Base-by-base conservation (phyloP, 768 basidiomycete species). In the Fomitopsis pulvina region DNA sequence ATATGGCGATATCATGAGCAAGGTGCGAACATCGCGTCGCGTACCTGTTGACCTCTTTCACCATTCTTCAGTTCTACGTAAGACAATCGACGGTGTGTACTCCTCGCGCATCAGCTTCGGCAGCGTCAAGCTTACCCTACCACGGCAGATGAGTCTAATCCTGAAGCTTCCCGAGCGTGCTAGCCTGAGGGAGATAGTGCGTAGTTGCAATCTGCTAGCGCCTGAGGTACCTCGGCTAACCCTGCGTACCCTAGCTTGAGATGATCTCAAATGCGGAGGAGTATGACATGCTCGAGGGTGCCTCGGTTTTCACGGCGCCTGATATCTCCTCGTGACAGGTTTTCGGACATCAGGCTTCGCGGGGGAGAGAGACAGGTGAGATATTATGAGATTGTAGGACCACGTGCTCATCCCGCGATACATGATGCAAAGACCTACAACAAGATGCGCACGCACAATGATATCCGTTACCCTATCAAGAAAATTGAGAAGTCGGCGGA, bases 1-100 rank as follows among this genome's bases (percentile, higher is more conserved):
- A 48, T 88, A 77, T 55, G 89, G 90, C 0, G 85, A 92, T 51
- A 81, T 89, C 47, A 92, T 91, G 87, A 87, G 83, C 78, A 90
- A 85, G 73, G 90, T 84, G 49, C 29, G 69, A 54, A 51, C 25
- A 34, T 40, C 50, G 40, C 24, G n/a, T 21, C 4, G 39, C 30
- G 11, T 4, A 47, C 2, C 45, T 22, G 18, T 1, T 4, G 32
- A 21, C 21, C 18, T 21, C 6, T 21, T 16, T 44, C 16, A 50
- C 26, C 45, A 18, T 39, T 30, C 52, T 12, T 14, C 54, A 91
- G 88, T 82, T 86, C 54, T 90, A 90, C 54, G 79, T 91, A 32
- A 78, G 81, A 24, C 83, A 83, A 60, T 66, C 74, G 8, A 89
- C 85, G 52, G 86, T 85, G 60, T 45, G 66, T 54, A 52, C 20